Percentiles rank a stretch among this genome's conserved stretches.
Evolutionary conservation across 805 yeast genomes (phyloP).

Genomic region (Priceomyces carsonii): DNA sequence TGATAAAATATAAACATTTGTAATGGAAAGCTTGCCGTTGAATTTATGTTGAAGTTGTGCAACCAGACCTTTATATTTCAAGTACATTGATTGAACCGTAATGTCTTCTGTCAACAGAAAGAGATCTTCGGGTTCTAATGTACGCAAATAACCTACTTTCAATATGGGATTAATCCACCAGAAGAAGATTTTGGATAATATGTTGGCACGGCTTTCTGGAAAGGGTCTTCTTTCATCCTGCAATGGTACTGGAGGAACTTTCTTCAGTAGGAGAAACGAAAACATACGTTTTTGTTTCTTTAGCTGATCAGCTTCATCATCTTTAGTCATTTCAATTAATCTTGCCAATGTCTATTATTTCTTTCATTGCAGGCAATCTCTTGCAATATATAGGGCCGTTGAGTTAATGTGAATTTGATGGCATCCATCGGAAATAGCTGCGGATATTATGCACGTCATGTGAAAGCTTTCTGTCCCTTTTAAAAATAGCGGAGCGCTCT

Average conservation of each 20-base stretch:
- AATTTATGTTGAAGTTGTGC: constrained; percentile 12
- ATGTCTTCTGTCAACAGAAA: constrained; percentile 12
- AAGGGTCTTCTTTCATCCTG: constrained; percentile 48
- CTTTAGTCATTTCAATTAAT: no score
- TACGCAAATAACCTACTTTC: constrained; percentile 19
- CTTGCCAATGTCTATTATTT: no score
- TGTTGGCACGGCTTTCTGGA: constrained; percentile 28
- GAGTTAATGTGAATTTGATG: no score
- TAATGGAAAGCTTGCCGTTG: constrained; percentile 16
- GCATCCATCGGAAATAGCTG: no score
- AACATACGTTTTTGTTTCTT: constrained; percentile 47
- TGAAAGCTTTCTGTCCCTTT: no score
- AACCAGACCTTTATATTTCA: background rate
- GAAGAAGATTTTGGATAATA: constrained; percentile 15
- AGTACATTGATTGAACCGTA: constrained; percentile 12
- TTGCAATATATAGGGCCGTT: no score
- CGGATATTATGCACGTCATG: no score
- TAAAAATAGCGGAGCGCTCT: no score
- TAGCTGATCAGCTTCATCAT: constrained; percentile 1
- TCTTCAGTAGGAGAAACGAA: constrained; percentile 46
- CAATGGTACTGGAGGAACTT: constrained; percentile 48
- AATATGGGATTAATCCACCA: constrained; percentile 21
- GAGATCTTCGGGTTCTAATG: constrained; percentile 17
- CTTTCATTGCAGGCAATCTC: no score
- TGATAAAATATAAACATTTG: constrained; percentile 34